These are phyloP conservation scores for Exophiala oligosperma DNA, from an alignment of 2,329 filamentous ascomycete species.

Conservation along the genomic window DNA sequence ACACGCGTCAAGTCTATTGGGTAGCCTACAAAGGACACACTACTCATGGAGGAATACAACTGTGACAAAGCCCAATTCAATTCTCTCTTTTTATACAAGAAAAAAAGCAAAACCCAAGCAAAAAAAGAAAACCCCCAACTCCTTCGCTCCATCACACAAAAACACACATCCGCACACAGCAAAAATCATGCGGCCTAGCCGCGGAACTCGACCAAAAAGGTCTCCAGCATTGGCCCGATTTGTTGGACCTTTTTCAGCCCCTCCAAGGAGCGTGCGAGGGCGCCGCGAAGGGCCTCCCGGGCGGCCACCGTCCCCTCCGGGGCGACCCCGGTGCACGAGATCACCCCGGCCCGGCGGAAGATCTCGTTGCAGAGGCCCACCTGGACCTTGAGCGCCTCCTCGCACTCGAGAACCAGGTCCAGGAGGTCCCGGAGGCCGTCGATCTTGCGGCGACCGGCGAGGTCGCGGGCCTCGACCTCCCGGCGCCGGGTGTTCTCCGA, in stretches of 20 bases:
- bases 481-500: conserved; percentile 2
- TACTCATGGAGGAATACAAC: too few species aligned
- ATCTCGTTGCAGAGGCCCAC: not conserved
- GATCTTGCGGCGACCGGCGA: conserved; percentile 1
- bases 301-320: not conserved
- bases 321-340: too few species aligned
- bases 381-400: not conserved
- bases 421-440: conserved; percentile 3
- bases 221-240: conserved; percentile 5
- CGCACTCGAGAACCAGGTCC: not conserved
- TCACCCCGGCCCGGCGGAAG: not conserved
- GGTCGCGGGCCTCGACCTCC: conserved; percentile 13
- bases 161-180: not conserved
- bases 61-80: too few species aligned
- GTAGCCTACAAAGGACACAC: too few species aligned
- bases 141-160: too few species aligned
- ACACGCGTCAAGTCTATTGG: too few species aligned
- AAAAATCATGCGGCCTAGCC: not conserved
- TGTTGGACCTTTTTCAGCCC: not conserved
- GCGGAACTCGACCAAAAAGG: conserved; percentile 1
- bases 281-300: not conserved
- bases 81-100: too few species aligned
- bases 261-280: not conserved
- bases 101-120: too few species aligned
- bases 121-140: too few species aligned